Evolutionary conservation across 148 eudicot genomes (phyloP).

Genomic region (Simmondsia chinensis): DNA sequence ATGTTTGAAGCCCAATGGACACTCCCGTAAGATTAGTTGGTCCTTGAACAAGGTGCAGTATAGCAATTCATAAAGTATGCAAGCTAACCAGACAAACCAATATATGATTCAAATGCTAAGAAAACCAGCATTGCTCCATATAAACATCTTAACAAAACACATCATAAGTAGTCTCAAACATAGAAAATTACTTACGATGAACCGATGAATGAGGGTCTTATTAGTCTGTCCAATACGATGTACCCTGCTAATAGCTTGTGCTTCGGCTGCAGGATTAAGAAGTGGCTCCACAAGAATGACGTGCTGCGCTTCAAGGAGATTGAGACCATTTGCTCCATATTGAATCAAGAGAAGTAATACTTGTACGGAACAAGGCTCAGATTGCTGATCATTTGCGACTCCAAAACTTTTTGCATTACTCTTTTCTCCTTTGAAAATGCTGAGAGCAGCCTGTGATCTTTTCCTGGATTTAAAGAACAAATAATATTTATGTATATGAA

Average conservation of each 20-base stretch:
- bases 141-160: too few species aligned
- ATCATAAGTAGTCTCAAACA: background rate
- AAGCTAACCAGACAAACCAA: too few species aligned
- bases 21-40: too few species aligned
- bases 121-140: too few species aligned
- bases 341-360: slow-evolving; percentile 74
- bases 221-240: slow-evolving; percentile 85
- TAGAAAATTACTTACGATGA: slow-evolving; percentile 39
- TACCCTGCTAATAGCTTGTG: slow-evolving; percentile 91
- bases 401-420: slow-evolving; percentile 13
- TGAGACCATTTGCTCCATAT: slow-evolving; percentile 94
- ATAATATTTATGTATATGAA: background rate
- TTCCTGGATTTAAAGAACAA: slow-evolving; percentile 36
- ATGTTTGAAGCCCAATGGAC: too few species aligned
- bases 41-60: too few species aligned
- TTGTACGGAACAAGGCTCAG: slow-evolving; percentile 36
- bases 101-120: too few species aligned
- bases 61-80: too few species aligned
- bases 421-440: slow-evolving; percentile 62
- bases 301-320: slow-evolving; percentile 95
- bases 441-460: slow-evolving; percentile 55
- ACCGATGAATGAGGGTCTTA: slow-evolving; percentile 79
- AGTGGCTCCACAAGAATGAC: slow-evolving; percentile 91
- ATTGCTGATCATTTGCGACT: slow-evolving; percentile 8
- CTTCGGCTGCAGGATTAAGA: slow-evolving; percentile 95